Conservation (phyloP, 306 rosid genomes). For the Potentilla sterilis region DNA sequence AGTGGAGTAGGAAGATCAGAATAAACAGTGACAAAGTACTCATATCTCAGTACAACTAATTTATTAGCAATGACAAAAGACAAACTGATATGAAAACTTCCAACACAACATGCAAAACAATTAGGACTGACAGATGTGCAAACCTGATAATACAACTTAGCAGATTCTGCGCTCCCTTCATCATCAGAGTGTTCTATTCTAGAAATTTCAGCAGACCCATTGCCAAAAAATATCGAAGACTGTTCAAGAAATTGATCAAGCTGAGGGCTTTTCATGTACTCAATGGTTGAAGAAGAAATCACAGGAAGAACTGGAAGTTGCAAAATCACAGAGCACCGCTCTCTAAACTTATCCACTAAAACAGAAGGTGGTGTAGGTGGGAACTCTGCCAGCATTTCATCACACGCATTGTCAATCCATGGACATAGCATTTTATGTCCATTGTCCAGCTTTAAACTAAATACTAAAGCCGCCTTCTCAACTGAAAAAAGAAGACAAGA, state of each 20-base stretch:
- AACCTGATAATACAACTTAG: constrained; percentile 72
- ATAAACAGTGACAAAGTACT: background rate
- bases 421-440: constrained; percentile 96
- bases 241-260: constrained; percentile 65
- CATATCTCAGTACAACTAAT: background rate
- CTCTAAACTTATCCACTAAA: constrained; percentile 64
- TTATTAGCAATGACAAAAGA: constrained; percentile 6
- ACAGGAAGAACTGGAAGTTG: constrained; percentile 71
- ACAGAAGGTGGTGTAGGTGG: constrained; percentile 65
- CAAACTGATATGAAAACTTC: background rate
- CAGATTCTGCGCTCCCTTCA: constrained; percentile 46
- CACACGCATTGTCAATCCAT: constrained; percentile 86
- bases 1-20: constrained; percentile 2
- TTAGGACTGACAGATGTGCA: background rate
- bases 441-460: constrained; percentile 82
- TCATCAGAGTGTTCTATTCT: constrained; percentile 41
- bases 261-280: constrained; percentile 52
- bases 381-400: constrained; percentile 67
- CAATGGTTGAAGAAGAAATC: constrained; percentile 57
- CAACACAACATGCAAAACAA: background rate
- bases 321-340: constrained; percentile 54
- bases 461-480: constrained; percentile 91
- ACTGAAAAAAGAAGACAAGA: constrained; percentile 44
- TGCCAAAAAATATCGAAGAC: constrained; percentile 41
- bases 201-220: constrained; percentile 37